Evolutionary conservation across 2,329 filamentous ascomycete genomes (phyloP).

Genomic region (Hymenoscyphus linearis): DNA sequence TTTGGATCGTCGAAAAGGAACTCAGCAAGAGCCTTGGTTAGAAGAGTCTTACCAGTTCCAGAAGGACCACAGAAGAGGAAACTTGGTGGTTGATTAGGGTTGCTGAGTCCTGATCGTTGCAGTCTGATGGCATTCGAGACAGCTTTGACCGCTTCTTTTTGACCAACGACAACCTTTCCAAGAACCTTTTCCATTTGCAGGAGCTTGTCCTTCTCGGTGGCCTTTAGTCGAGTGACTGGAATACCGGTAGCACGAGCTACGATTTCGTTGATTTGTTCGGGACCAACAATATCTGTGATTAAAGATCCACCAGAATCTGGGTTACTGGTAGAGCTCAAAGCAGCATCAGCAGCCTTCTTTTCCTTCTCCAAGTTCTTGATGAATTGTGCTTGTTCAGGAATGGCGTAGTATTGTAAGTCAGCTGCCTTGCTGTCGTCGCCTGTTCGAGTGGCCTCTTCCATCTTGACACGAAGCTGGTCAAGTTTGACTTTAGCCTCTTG

Average conservation of each 20-base stretch:
- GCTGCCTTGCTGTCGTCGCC: constrained; percentile 83
- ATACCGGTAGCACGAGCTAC: constrained; percentile 98
- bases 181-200: constrained; percentile 92
- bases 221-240: constrained; percentile 87
- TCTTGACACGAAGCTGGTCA: constrained; percentile 83
- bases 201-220: constrained; percentile 97
- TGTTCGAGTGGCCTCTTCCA: constrained; percentile 85
- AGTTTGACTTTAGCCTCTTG: constrained; percentile 94
- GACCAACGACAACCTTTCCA: constrained; percentile 79
- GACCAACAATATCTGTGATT: constrained; percentile 88
- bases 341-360: constrained; percentile 72
- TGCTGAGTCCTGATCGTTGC: constrained; percentile 87
- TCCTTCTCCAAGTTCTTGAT: constrained; percentile 80
- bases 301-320: constrained; percentile 64
- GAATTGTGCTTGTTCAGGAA: constrained; percentile 78
- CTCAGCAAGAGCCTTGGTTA: constrained; percentile 94
- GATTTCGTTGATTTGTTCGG: constrained; percentile 98
- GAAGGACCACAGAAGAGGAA: constrained; percentile 99
- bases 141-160: constrained; percentile 86
- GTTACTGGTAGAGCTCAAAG: constrained; percentile 47
- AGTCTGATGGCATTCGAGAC: constrained; percentile 95
- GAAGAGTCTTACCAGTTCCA: constrained; percentile 93
- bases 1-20: constrained; percentile 97
- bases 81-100: constrained; percentile 93
- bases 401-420: constrained; percentile 94